Conservation (phyloP, 768 basidiomycete genomes). For the Boletus edulis region DNA sequence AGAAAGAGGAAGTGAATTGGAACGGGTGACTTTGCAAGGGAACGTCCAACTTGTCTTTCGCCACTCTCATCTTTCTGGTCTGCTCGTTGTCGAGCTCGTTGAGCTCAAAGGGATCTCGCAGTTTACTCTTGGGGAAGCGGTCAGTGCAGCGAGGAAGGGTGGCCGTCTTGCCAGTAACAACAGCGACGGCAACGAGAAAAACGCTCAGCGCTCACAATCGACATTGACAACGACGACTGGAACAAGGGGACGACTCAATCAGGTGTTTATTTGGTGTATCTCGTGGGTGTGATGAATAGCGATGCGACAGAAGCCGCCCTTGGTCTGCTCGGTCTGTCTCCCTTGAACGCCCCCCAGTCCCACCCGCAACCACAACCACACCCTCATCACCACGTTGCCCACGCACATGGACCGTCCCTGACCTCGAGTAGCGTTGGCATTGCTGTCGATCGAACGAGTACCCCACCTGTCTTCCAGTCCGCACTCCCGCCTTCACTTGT, state of each 20-base stretch:
- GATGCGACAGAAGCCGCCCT: conserved; percentile 62
- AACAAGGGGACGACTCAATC: conserved; percentile 3
- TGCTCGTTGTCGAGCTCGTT: conserved; percentile 17
- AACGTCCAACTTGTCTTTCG: conserved; percentile 19
- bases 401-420: conserved; percentile 27
- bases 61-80: conserved; percentile 1
- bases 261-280: conserved; percentile 7
- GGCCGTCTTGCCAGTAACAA: not conserved
- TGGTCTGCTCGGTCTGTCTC: conserved; percentile 52
- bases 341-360: conserved; percentile 32
- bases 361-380: conserved; percentile 26
- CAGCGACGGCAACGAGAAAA: conserved; percentile 18
- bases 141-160: conserved; percentile 4
- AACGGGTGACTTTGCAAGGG: conserved; percentile 17
- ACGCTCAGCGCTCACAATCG: conserved; percentile 10
- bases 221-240: conserved; percentile 11
- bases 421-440: conserved; percentile 24
- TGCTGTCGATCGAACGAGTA: conserved; percentile 23
- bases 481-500: conserved; percentile 29
- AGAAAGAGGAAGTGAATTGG: conserved; percentile 14
- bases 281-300: conserved; percentile 39
- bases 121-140: not conserved
- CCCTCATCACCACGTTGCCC: conserved; percentile 23
- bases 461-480: conserved; percentile 21
- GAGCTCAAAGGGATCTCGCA: conserved; percentile 10